Percentiles rank a stretch among this genome's conserved stretches.
Evolutionary conservation across 2,329 filamentous ascomycete genomes (phyloP).

Genomic region (Zelopaecilomyces penicillatus): DNA sequence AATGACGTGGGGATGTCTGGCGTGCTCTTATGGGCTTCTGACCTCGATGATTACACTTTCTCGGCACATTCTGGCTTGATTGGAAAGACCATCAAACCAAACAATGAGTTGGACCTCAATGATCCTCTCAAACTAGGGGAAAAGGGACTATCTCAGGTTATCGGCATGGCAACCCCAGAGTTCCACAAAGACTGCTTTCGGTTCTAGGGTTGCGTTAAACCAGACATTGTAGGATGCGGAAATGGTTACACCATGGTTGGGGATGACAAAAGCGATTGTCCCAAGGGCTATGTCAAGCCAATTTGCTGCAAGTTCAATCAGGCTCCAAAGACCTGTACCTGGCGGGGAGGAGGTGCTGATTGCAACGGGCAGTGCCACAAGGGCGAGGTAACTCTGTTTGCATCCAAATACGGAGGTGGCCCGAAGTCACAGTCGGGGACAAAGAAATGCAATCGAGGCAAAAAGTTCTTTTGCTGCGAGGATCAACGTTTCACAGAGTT

Average conservation of each 20-base stretch:
- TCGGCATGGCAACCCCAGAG: not conserved
- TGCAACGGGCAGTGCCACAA: slow-evolving; percentile 12
- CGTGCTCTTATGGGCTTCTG: slow-evolving; percentile 14
- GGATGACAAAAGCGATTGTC: slow-evolving; percentile 1
- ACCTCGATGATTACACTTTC: slow-evolving; percentile 7
- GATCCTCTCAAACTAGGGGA: not conserved
- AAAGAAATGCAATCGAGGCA: slow-evolving; percentile 4
- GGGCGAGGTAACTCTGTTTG: slow-evolving; percentile 7
- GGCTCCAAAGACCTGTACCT: slow-evolving; percentile 4
- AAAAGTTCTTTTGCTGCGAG: slow-evolving; percentile 10
- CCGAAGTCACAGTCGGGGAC: slow-evolving; percentile 1
- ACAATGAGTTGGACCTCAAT: not conserved
- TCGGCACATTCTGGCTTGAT: not conserved
- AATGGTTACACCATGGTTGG: slow-evolving; percentile 6
- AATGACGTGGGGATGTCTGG: slow-evolving; percentile 11
- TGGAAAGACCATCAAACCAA: not conserved
- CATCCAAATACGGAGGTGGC: slow-evolving; percentile 4
- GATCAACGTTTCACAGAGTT: slow-evolving; percentile 1
- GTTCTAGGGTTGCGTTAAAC: not conserved
- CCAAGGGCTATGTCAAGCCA: slow-evolving; percentile 1
- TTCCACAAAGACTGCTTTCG: slow-evolving; percentile 4
- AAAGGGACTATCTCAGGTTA: not conserved
- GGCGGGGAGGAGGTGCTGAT: slow-evolving; percentile 8
- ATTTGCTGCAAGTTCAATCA: slow-evolving; percentile 9
- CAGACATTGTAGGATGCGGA: slow-evolving; percentile 1